Percentiles rank a stretch among this genome's conserved stretches.
These are phyloP conservation scores for Lichtheimia hyalospora DNA, from an alignment of 371 early-diverging fungal species.

Conservation along the genomic window DNA sequence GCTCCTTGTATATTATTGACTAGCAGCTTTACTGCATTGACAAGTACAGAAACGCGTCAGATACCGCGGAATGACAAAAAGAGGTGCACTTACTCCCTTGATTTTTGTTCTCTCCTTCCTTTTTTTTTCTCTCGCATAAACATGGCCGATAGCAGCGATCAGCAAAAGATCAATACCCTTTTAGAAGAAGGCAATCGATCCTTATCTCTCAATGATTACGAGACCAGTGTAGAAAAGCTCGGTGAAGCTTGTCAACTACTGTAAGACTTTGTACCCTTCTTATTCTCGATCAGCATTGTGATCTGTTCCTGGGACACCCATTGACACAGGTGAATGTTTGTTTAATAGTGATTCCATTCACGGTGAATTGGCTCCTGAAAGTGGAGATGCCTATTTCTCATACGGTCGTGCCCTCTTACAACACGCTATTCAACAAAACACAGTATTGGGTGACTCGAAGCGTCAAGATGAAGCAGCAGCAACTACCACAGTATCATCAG, in stretches of 20 bases:
- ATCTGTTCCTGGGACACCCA: too few species aligned
- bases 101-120: too few species aligned
- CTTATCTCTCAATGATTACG: slow-evolving; percentile 46
- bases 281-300: too few species aligned
- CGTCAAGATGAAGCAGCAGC: slow-evolving; percentile 7
- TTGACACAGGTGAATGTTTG: background rate
- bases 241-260: slow-evolving; percentile 66
- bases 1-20: too few species aligned
- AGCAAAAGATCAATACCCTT: slow-evolving; percentile 1
- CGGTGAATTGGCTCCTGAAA: slow-evolving; percentile 69
- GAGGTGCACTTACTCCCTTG: too few species aligned
- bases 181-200: slow-evolving; percentile 23
- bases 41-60: too few species aligned
- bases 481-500: too few species aligned
- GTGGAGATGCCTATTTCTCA: slow-evolving; percentile 75
- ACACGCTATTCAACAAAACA: slow-evolving; percentile 73
- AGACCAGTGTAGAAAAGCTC: slow-evolving; percentile 63
- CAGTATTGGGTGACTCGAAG: slow-evolving; percentile 63
- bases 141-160: background rate
- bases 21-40: too few species aligned
- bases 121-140: background rate
- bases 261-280: slow-evolving; percentile 41
- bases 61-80: too few species aligned
- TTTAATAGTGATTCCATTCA: slow-evolving; percentile 59
- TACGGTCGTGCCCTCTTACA: slow-evolving; percentile 83